Conservation (phyloP, 2,329 filamentous ascomycete genomes). For the Talaromyces sp. region DNA sequence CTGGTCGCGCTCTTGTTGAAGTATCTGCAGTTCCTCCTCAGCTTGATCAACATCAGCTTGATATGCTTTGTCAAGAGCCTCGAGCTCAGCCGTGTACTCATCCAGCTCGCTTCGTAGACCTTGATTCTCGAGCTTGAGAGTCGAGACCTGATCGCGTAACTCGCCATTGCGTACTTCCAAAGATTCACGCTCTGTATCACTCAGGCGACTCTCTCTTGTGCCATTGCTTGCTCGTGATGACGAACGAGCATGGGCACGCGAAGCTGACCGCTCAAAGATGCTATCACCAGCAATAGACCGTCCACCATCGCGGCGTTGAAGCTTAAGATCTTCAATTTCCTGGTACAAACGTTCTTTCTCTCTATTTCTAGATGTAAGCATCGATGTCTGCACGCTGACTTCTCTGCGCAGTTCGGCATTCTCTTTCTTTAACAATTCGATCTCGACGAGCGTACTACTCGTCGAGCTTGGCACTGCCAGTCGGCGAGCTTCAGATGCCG, state of each 20-base stretch:
- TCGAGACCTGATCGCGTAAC: constrained; percentile 79
- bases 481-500: constrained; percentile 33
- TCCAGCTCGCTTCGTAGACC: constrained; percentile 80
- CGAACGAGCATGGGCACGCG: constrained; percentile 71
- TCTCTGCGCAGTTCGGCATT: constrained; percentile 89
- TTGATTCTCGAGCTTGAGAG: constrained; percentile 83
- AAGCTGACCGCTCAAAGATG: constrained; percentile 90
- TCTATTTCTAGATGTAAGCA: constrained; percentile 91
- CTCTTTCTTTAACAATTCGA: constrained; percentile 80
- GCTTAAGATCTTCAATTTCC: constrained; percentile 94
- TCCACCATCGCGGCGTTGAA: constrained; percentile 64
- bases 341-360: constrained; percentile 94
- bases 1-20: constrained; percentile 84
- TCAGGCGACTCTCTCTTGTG: constrained; percentile 62
- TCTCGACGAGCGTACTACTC: constrained; percentile 71
- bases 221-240: constrained; percentile 69
- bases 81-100: constrained; percentile 73
- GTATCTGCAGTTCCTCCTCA: constrained; percentile 71
- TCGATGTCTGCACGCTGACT: constrained; percentile 91
- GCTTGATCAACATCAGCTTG: constrained; percentile 78
- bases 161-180: constrained; percentile 79
- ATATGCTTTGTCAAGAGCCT: constrained; percentile 66
- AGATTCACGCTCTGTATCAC: constrained; percentile 76
- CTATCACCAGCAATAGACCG: constrained; percentile 71
- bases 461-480: constrained; percentile 55